Evolutionary conservation across 2,329 filamentous ascomycete genomes (phyloP).

Genomic region (Geosmithia flava): DNA sequence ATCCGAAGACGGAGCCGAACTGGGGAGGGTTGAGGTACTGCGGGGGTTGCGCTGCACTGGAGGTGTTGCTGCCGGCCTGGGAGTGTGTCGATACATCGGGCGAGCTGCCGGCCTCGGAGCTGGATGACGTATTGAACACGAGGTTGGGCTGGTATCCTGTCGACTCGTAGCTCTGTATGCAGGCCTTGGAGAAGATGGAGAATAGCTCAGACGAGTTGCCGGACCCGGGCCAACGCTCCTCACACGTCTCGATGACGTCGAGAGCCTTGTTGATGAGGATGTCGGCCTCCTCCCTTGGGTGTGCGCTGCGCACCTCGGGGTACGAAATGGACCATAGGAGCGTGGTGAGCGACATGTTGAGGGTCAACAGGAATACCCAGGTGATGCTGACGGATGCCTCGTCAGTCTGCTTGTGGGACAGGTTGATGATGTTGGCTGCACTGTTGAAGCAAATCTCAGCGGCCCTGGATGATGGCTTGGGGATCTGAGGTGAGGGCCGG

Average conservation of each 20-base stretch:
- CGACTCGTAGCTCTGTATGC: constrained; percentile 66
- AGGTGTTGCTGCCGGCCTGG: neutral
- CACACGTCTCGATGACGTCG: constrained; percentile 67
- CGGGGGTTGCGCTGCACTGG: constrained; percentile 7
- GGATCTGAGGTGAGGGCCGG: constrained; percentile 83
- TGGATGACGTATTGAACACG: constrained; percentile 2
- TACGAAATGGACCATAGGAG: constrained; percentile 89
- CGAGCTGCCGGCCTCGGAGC: constrained; percentile 6
- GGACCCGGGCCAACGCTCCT: constrained; percentile 85
- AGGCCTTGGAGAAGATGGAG: constrained; percentile 71
- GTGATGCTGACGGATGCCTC: constrained; percentile 70
- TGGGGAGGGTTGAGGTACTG: constrained; percentile 35
- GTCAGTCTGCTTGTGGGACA: constrained; percentile 70
- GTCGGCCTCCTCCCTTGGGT: constrained; percentile 65
- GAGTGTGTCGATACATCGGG: constrained; percentile 9
- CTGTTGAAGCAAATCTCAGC: constrained; percentile 76
- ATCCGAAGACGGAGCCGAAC: constrained; percentile 47
- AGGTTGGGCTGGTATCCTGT: constrained; percentile 1
- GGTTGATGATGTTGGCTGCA: constrained; percentile 67
- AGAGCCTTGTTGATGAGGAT: constrained; percentile 62
- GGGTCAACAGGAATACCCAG: constrained; percentile 81
- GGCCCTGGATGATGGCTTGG: constrained; percentile 68
- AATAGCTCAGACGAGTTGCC: constrained; percentile 70
- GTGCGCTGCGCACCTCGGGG: constrained; percentile 61
- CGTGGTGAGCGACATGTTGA: constrained; percentile 88